phyloP scores from a whole-genome alignment of 139 green algal species.

The Diplosphaera chodatii region DNA sequence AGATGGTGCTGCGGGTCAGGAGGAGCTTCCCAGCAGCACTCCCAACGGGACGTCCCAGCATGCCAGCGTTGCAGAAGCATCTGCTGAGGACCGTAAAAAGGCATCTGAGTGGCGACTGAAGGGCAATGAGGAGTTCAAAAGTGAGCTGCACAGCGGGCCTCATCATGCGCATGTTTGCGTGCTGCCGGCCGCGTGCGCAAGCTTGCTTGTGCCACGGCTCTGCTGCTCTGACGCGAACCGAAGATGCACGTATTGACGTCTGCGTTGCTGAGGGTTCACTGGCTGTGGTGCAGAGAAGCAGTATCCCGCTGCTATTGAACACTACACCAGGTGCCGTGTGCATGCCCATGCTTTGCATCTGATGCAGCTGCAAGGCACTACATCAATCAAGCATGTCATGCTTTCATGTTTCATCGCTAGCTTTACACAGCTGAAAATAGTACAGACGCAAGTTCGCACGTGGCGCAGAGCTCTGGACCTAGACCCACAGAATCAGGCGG shows the following conservation, averaged over 20 bases:
- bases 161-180: background rate
- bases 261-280: no score
- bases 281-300: slow-evolving; percentile 63
- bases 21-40: background rate
- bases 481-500: slow-evolving; percentile 65
- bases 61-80: background rate
- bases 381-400: no score
- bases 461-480: slow-evolving; percentile 65
- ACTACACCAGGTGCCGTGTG: slow-evolving; percentile 68
- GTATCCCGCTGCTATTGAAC: slow-evolving; percentile 67
- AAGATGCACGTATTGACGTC: no score
- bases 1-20: background rate
- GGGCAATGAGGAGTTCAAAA: slow-evolving; percentile 50
- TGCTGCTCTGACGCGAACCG: no score
- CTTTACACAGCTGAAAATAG: no score
- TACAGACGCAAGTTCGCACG: no score
- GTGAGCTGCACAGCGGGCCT: slow-evolving; percentile 2
- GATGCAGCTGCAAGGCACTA: no score
- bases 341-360: no score
- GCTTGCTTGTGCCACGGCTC: no score
- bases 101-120: slow-evolving; percentile 25
- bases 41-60: background rate
- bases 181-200: background rate
- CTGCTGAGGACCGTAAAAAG: background rate
- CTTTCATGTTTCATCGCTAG: no score